phyloP scores from a whole-genome alignment of 768 basidiomycete species.

The Pulveroboletus ravenelii region DNA sequence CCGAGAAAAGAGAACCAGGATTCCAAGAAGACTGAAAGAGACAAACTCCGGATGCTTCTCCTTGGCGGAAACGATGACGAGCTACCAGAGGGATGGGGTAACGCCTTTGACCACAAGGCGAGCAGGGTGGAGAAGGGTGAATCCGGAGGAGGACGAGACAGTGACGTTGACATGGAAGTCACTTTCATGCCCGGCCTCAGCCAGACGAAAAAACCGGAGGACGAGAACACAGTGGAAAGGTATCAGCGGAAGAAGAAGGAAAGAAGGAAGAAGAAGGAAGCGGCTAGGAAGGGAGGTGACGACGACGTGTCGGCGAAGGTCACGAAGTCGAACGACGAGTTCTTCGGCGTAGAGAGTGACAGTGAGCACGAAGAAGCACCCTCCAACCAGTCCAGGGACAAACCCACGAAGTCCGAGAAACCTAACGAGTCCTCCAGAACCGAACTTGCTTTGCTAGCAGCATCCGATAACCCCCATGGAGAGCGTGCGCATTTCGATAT shows the following conservation, averaged over 20 bases:
- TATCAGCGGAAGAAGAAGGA: constrained; percentile 90
- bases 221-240: constrained; percentile 86
- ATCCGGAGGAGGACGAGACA: constrained; percentile 11
- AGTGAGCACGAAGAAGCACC: constrained; percentile 24
- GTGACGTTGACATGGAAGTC: constrained; percentile 85
- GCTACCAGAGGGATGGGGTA: constrained; percentile 83
- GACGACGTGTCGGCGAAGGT: constrained; percentile 16
- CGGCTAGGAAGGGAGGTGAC: constrained; percentile 39
- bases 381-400: constrained; percentile 19
- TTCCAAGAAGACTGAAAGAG: constrained; percentile 47
- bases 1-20: constrained; percentile 17
- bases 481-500: constrained; percentile 84
- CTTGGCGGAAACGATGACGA: constrained; percentile 62
- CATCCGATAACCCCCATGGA: constrained; percentile 47
- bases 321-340: constrained; percentile 54
- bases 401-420: constrained; percentile 21
- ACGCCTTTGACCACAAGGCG: constrained; percentile 28
- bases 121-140: constrained; percentile 1
- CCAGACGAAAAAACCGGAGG: constrained; percentile 44
- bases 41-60: constrained; percentile 71
- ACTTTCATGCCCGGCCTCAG: constrained; percentile 88
- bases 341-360: constrained; percentile 55
- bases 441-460: constrained; percentile 60
- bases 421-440: constrained; percentile 35
- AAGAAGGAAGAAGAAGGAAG: constrained; percentile 74